Percentiles rank a stretch among this genome's conserved stretches.
Evolutionary conservation across 2,329 filamentous ascomycete genomes (phyloP).

Genomic region (Cytospora schulzeri): DNA sequence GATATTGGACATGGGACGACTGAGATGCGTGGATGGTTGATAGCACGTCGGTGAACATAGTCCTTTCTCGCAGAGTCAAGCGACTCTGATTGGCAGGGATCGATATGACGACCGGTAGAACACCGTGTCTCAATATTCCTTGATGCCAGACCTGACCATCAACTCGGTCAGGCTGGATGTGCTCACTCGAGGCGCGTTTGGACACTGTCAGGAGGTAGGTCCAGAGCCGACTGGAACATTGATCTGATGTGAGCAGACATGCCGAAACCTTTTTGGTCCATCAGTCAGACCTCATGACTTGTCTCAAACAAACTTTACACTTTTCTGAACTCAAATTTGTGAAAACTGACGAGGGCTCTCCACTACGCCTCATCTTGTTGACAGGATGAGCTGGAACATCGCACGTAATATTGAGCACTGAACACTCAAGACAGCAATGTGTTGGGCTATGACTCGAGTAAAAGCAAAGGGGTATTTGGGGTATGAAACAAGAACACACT

Average conservation of each 20-base stretch:
- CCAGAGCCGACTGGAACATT: conserved; percentile 37
- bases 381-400: too few relatives aligned
- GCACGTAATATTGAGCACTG: too few relatives aligned
- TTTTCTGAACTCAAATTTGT: neutral
- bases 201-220: conserved; percentile 33
- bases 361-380: too few relatives aligned
- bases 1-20: too few relatives aligned
- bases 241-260: conserved; percentile 25
- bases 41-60: neutral
- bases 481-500: neutral
- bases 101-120: conserved; percentile 40
- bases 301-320: neutral
- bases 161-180: conserved; percentile 38
- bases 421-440: too few relatives aligned
- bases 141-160: conserved; percentile 41
- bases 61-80: conserved; percentile 21
- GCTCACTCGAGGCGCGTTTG: conserved; percentile 36
- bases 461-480: too few relatives aligned
- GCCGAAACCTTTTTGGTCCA: neutral
- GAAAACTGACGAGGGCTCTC: too few relatives aligned
- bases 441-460: too few relatives aligned
- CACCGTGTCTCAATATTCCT: conserved; percentile 41
- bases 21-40: too few relatives aligned
- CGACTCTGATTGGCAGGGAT: conserved; percentile 24
- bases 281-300: neutral